Evolutionary conservation across 2,329 filamentous ascomycete genomes (phyloP).

Genomic region (Endoconidiophora laricicola): DNA sequence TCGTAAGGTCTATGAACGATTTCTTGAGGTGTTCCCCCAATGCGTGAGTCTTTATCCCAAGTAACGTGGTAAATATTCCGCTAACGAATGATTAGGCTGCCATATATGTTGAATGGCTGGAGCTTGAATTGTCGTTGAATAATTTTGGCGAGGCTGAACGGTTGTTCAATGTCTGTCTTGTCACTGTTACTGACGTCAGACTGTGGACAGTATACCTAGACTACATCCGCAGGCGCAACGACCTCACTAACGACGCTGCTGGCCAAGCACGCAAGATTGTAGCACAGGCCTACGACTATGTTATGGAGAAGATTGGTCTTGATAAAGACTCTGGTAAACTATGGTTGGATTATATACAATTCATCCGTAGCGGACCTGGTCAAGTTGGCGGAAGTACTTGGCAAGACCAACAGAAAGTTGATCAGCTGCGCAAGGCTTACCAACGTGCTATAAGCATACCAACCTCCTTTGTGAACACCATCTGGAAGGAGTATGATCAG

Average conservation of each 20-base stretch:
- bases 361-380: slow-evolving; percentile 77
- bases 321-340: slow-evolving; percentile 80
- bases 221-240: slow-evolving; percentile 83
- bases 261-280: slow-evolving; percentile 66
- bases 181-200: slow-evolving; percentile 64
- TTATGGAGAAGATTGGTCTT: slow-evolving; percentile 74
- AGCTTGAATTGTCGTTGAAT: slow-evolving; percentile 77
- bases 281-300: slow-evolving; percentile 78
- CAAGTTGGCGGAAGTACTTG: slow-evolving; percentile 70
- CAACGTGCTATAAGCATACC: slow-evolving; percentile 80
- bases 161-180: slow-evolving; percentile 66
- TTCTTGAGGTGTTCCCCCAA: slow-evolving; percentile 75
- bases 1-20: slow-evolving; percentile 66
- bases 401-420: slow-evolving; percentile 98
- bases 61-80: slow-evolving; percentile 18
- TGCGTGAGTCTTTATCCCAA: slow-evolving; percentile 45
- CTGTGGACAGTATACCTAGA: slow-evolving; percentile 91
- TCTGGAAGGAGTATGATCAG: slow-evolving; percentile 97
- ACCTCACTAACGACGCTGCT: slow-evolving; percentile 58
- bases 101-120: slow-evolving; percentile 75
- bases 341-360: slow-evolving; percentile 91
- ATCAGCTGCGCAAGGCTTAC: slow-evolving; percentile 78
- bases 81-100: slow-evolving; percentile 46
- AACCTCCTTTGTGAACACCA: slow-evolving; percentile 59
- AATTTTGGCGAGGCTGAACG: slow-evolving; percentile 66